Evolutionary conservation across 306 rosid species (phyloP), one percentile per base, ranked within the genome.

Genomic region (Inga oerstediana): DNA sequence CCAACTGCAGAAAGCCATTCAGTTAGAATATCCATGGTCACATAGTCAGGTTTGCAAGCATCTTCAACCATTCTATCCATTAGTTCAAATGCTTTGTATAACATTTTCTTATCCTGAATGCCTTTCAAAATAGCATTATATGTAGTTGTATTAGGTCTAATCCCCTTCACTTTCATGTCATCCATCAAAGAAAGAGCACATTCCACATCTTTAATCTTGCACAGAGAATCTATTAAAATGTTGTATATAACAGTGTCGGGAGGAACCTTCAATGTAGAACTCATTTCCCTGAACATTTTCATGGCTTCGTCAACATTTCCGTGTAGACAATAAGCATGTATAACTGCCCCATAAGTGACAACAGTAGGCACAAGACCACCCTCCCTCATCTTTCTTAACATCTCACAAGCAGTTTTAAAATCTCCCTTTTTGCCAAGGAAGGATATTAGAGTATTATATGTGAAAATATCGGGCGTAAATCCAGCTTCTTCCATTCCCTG

Each of bases 361-460:
- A 91, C 94, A 46, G 92, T 84, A 7, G 98, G 97, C 66, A 19
- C 43, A 61, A 84, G 71, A 44, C 93, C 97, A 64, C 87, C 92
- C 17, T 67, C 7, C 34, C 69, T 78, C 97, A 95, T 95, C 89
- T 86, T 91, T 80, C 80, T 83, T 89, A 92, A 69, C 70, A 93
- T 41, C 80, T 61, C 74, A 64, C 52, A 71, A 5, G 94, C 91
- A 45, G 59, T 74, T 74, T 45, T 64, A 41, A 89, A 85, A 71
- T 90, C 90, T 79, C 98, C 95, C 56, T 61, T 51, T 85, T 89
- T 89, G 84, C 93, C 76, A 2, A 89, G 89, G 85, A 81, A 85
- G 39, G 94, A 87, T 79, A 95, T 86, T 86, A 95, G 54, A 22
- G 92, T 90, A 86, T 95, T 95, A 82, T 93, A 95, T 7, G 98